A percentile compares a stretch with the other conserved stretches of the same genome.
These are phyloP conservation scores for Meyerozyma carpophila DNA, from an alignment of 1,139 yeast species.

Conservation along the genomic window DNA sequence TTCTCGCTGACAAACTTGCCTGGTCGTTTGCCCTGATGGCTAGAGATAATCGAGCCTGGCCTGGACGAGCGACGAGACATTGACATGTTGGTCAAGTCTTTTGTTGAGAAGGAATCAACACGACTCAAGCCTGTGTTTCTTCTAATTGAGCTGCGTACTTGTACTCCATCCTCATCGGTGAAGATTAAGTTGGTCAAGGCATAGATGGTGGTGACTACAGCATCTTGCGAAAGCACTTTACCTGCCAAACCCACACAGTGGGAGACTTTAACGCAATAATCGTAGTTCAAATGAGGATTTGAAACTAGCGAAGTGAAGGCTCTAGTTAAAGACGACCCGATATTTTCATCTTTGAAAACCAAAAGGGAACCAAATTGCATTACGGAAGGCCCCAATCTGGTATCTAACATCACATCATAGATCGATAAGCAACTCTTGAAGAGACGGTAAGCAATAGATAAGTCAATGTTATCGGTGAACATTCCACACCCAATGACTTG, in stretches of 20 bases:
- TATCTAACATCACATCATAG: slow-evolving; percentile 38
- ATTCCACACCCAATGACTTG: slow-evolving; percentile 42
- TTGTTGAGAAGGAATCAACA: slow-evolving; percentile 4
- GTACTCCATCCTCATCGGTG: slow-evolving; percentile 40
- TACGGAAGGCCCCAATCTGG: slow-evolving; percentile 43
- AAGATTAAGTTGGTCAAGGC: slow-evolving; percentile 73
- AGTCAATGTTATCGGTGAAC: slow-evolving; percentile 34
- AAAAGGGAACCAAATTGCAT: slow-evolving; percentile 53
- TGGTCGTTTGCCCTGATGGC: neutral
- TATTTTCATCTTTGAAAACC: slow-evolving; percentile 39
- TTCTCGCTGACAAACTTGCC: neutral
- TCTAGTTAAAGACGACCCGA: slow-evolving; percentile 45
- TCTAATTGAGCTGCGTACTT: slow-evolving; percentile 21
- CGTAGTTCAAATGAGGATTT: slow-evolving; percentile 31
- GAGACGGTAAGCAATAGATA: slow-evolving; percentile 26
- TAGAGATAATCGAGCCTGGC: neutral
- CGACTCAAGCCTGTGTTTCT: slow-evolving; percentile 17
- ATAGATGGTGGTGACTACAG: slow-evolving; percentile 81
- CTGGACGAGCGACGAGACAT: neutral
- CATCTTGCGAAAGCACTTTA: slow-evolving; percentile 61
- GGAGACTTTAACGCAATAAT: slow-evolving; percentile 29
- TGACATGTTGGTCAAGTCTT: neutral
- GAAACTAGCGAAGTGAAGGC: slow-evolving; percentile 46
- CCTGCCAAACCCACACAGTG: slow-evolving; percentile 41
- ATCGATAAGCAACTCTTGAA: slow-evolving; percentile 37